A percentile compares a stretch with the other conserved stretches of the same genome.
Evolutionary conservation across 1,284 basidiomycete species (phyloP).

Genomic region (Boletus austroedulis): DNA sequence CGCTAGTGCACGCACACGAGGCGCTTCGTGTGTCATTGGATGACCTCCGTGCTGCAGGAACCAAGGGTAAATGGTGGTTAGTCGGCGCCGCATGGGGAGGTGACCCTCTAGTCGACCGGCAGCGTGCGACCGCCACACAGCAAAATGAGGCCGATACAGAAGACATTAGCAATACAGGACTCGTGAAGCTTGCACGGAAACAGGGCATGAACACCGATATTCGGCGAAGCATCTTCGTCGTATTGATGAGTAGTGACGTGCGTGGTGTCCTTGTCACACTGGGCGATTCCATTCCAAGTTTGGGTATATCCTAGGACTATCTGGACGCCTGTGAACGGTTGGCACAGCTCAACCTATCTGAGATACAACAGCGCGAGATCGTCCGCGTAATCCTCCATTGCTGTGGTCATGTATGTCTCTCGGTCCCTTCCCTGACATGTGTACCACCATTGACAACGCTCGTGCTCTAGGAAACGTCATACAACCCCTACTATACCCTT

Average conservation of each 20-base stretch:
- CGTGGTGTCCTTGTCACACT: conserved; percentile 25
- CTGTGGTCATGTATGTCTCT: conserved; percentile 70
- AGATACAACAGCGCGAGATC: conserved; percentile 93
- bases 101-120: conserved; percentile 77
- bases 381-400: conserved; percentile 92
- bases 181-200: conserved; percentile 80
- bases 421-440: not conserved
- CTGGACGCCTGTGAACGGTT: conserved; percentile 89
- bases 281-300: not conserved
- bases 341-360: conserved; percentile 78
- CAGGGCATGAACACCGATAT: conserved; percentile 99
- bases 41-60: conserved; percentile 85
- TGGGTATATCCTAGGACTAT: conserved; percentile 69
- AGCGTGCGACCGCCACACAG: conserved; percentile 36
- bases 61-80: conserved; percentile 97
- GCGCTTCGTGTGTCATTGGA: conserved; percentile 78
- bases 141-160: conserved; percentile 22
- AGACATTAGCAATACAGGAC: conserved; percentile 44
- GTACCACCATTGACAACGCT: not conserved
- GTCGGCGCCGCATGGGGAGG: conserved; percentile 97
- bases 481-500: conserved; percentile 96
- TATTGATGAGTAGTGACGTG: conserved; percentile 92
- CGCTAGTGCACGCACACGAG: conserved; percentile 74
- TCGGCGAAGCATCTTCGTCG: conserved; percentile 85
- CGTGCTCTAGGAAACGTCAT: conserved; percentile 70